Base-by-base conservation (phyloP, 2,329 filamentous ascomycete species). In the Venturia pyrina region DNA sequence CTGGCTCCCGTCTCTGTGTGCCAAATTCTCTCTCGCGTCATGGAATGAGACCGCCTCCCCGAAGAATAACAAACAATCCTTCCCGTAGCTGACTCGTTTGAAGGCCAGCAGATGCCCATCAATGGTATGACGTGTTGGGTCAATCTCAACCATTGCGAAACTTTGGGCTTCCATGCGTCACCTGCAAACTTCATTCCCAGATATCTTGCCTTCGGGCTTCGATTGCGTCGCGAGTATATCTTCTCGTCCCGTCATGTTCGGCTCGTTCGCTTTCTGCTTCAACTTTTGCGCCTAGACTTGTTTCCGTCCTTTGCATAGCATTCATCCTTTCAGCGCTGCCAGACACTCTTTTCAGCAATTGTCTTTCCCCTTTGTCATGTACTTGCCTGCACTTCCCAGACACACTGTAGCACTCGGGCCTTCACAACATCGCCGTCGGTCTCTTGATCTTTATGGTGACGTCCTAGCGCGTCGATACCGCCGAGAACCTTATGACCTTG, bases 401-500 rank as follows among this genome's bases (percentile, higher is more conserved):
- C 53, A 59, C 15, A 21, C 53, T n/a, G 19, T 11, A 59, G 11
- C 53, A n/a, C 28, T 59, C 37, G 32, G 53, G 37, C 28, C 53
- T 21, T 21, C n/a, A 37, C 53, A 59, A 19, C 32, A 40, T 59
- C 53, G 53, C 32, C 53, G 53, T 59, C 53, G 28, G 28, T 37
- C 53, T 59, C 15, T 59, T 19, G 53, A 59, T 37, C 53, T 34
- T 34, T 37, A 59, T 59, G 32, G 53, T 19, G 53, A 59, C 24
- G 5, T n/a, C 32, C 28, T 59, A 21, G 53, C 15, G 53, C 53
- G 28, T 59, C 53, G 53, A 21, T 37, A 59, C 32, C 32, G 53
- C 28, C 53, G 53, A 37, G 53, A 59, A 21, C 32, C 53, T n/a
- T 59, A 59, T 21, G 53, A 59, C 24, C 53, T 59, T 59, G 53